Evolutionary conservation across 1,139 yeast genomes (phyloP).

Genomic region (Saccharomycopsis hybrid): DNA sequence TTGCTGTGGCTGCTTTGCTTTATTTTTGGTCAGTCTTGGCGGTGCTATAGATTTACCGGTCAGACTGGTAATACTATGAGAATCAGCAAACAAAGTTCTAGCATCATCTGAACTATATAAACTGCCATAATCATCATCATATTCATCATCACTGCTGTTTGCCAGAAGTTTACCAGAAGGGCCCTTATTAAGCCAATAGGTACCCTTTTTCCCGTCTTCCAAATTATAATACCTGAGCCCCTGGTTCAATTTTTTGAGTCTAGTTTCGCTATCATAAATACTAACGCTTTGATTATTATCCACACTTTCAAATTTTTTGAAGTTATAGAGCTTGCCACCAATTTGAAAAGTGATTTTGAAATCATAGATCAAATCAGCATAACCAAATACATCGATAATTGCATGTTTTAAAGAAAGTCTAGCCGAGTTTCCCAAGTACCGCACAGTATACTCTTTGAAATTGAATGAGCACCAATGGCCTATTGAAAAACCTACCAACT

Average conservation of each 20-base stretch:
- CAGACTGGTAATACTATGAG: background rate
- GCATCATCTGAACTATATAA: background rate
- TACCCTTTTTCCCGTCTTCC: conserved; percentile 61
- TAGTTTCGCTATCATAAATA: conserved; percentile 59
- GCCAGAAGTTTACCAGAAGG: background rate
- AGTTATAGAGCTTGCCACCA: conserved; percentile 68
- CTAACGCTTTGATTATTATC: conserved; percentile 53
- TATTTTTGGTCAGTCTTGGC: background rate
- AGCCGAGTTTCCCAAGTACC: conserved; percentile 58
- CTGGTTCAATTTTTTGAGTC: conserved; percentile 68
- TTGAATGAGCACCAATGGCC: conserved; percentile 87
- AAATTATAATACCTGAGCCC: conserved; percentile 65
- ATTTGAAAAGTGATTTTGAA: conserved; percentile 61
- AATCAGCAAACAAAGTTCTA: background rate
- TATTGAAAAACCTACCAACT: conserved; percentile 77
- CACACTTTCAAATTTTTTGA: conserved; percentile 75
- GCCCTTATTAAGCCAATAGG: conserved; percentile 68
- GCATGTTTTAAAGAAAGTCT: conserved; percentile 58
- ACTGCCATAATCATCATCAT: background rate
- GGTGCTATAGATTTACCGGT: background rate
- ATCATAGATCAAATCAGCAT: conserved; percentile 70
- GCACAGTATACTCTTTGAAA: conserved; percentile 60
- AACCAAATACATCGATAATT: conserved; percentile 68
- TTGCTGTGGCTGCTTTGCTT: background rate
- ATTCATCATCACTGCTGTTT: conserved; percentile 3